phyloP scores from a whole-genome alignment of 73 alveolate genomes.

The Paramecium tetraurelia region DNA sequence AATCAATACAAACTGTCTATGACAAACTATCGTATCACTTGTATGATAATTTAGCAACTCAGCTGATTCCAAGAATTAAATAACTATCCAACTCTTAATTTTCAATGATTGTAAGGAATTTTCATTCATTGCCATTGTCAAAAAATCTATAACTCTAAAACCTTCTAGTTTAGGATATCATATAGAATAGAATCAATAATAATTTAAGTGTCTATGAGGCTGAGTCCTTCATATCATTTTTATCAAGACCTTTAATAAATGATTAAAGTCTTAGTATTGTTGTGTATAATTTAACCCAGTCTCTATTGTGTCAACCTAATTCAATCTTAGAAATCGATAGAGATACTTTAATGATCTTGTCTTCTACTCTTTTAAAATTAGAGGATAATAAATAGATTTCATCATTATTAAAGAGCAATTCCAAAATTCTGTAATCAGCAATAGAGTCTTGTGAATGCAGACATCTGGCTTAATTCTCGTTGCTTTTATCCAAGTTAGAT shows the following conservation, averaged over 20 bases:
- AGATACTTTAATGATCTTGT: not conserved
- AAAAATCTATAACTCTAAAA: not conserved
- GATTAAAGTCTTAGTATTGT: not conserved
- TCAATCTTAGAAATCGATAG: not conserved
- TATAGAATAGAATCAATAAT: not conserved
- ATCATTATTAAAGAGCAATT: not conserved
- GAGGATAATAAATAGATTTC: not conserved
- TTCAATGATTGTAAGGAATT: constrained; percentile 12
- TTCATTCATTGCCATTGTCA: not conserved
- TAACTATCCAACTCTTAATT: not conserved
- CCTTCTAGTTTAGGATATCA: not conserved
- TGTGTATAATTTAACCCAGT: not conserved
- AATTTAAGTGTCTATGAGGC: constrained; percentile 7
- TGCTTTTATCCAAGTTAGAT: not conserved
- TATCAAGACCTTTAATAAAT: not conserved
- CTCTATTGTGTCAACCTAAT: not conserved
- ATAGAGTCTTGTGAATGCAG: not conserved
- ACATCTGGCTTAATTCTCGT: constrained; percentile 9
- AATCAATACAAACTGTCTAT: not conserved
- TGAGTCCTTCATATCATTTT: not conserved
- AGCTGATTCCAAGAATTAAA: not conserved
- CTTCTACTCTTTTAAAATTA: not conserved
- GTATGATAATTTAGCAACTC: not conserved
- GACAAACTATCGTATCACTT: not conserved
- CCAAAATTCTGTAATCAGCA: not conserved